phyloP scores from a whole-genome alignment of 176 grass and related monocot genomes.

The Olyra latifolia region DNA sequence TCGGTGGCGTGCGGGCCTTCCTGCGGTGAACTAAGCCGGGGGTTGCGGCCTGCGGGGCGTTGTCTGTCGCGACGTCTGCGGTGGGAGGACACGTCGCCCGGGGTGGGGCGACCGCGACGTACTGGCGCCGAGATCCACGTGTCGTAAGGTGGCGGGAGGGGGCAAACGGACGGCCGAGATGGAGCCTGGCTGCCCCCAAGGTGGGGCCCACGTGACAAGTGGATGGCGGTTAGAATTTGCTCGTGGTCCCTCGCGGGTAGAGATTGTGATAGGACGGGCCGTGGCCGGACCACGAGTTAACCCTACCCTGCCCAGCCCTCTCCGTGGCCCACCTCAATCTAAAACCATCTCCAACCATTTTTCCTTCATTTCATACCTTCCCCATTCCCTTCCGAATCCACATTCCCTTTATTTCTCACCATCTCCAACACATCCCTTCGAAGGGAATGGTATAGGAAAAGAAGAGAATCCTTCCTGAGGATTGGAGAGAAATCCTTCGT shows the following conservation, averaged over 20 bases:
- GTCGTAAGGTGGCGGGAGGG: background rate
- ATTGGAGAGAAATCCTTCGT: no score
- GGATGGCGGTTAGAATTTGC: slow-evolving; percentile 20
- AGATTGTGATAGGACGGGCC: no score
- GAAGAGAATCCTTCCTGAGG: no score
- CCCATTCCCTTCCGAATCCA: no score
- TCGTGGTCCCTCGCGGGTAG: background rate
- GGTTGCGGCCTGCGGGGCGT: background rate
- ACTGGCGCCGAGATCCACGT: slow-evolving; percentile 8
- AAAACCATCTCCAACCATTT: no score
- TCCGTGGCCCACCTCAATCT: no score
- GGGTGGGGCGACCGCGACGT: slow-evolving; percentile 5
- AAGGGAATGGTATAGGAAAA: no score
- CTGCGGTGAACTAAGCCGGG: background rate
- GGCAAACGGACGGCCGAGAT: slow-evolving; percentile 22
- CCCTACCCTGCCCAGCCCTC: no score
- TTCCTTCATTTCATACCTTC: no score
- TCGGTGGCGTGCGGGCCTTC: background rate
- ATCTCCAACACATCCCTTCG: no score
- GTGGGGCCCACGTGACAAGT: background rate
- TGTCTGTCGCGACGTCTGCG: background rate
- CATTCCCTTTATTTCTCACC: no score
- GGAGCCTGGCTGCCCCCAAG: background rate
- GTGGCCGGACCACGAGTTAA: no score
- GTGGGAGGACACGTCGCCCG: slow-evolving; percentile 32